These are phyloP conservation scores for Cytospora mali DNA, from an alignment of 2,329 filamentous ascomycete genomes.

Conservation along the genomic window DNA sequence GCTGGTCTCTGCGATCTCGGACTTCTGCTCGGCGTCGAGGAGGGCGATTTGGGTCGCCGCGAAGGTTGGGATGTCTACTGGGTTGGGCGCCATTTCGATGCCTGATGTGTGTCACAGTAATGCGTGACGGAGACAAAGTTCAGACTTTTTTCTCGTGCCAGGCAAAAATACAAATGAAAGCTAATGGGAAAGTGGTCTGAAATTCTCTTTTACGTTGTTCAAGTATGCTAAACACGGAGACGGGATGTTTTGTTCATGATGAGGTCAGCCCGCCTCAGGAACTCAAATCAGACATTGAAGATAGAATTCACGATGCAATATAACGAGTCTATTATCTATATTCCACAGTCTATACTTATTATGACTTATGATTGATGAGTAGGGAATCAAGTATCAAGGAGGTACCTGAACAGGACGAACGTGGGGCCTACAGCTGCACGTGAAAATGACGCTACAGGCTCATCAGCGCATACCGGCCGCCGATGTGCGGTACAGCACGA, in stretches of 20 bases:
- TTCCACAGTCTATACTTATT: not conserved
- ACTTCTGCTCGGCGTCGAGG: constrained; percentile 70
- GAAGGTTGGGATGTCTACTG: constrained; percentile 66
- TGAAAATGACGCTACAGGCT: not conserved
- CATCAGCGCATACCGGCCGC: not conserved
- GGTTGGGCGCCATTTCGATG: constrained; percentile 38
- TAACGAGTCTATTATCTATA: not conserved
- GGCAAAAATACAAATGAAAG: not conserved
- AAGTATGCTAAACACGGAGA: not conserved
- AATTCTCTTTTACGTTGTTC: not conserved
- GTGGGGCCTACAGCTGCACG: not conserved
- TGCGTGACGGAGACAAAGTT: not conserved
- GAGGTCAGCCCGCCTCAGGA: not conserved
- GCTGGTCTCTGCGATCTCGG: constrained; percentile 72
- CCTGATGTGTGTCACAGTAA: not conserved
- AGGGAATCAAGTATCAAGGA: not conserved
- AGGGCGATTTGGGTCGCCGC: constrained; percentile 71
- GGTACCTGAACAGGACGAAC: not conserved
- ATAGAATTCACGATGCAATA: not conserved
- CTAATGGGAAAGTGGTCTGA: not conserved
- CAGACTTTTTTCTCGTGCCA: not conserved
- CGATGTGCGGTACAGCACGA: too few species aligned
- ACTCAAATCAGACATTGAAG: not conserved
- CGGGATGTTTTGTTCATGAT: not conserved
- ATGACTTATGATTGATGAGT: not conserved